Evolutionary conservation across 148 eudicot species (phyloP).

Genomic region (Cornus suecica): DNA sequence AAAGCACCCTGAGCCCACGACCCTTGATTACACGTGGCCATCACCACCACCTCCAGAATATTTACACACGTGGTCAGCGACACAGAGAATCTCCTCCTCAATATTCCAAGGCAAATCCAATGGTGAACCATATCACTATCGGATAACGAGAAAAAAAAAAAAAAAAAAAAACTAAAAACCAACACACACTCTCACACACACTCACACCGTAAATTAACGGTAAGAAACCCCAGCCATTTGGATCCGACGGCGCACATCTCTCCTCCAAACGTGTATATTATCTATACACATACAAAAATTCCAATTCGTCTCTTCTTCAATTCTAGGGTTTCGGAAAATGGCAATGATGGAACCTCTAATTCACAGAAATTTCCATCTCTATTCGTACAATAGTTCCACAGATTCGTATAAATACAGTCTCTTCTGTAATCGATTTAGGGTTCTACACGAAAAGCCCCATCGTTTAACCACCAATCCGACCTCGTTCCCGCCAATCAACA

Average conservation of each 20-base stretch:
- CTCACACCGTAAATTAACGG: neutral
- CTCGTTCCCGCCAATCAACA: conserved; percentile 19
- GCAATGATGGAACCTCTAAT: conserved; percentile 41
- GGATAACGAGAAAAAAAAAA: neutral
- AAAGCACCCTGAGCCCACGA: neutral
- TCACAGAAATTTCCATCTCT: conserved; percentile 37
- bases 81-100: neutral
- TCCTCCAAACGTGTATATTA: neutral
- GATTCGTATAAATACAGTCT: conserved; percentile 34
- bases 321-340: conserved; percentile 29
- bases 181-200: too few relatives aligned
- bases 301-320: neutral
- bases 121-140: neutral
- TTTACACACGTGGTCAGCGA: neutral
- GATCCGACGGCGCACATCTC: conserved; percentile 10
- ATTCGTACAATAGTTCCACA: conserved; percentile 29
- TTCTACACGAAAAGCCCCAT: conserved; percentile 22
- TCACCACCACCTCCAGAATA: neutral
- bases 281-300: neutral
- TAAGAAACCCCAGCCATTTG: neutral
- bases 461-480: conserved; percentile 19
- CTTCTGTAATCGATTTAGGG: conserved; percentile 37
- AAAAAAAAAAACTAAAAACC: neutral
- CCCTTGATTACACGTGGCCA: neutral
- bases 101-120: neutral